Evolutionary conservation across 2,329 filamentous ascomycete species (phyloP).

Genomic region (Lecanicillium sp.): DNA sequence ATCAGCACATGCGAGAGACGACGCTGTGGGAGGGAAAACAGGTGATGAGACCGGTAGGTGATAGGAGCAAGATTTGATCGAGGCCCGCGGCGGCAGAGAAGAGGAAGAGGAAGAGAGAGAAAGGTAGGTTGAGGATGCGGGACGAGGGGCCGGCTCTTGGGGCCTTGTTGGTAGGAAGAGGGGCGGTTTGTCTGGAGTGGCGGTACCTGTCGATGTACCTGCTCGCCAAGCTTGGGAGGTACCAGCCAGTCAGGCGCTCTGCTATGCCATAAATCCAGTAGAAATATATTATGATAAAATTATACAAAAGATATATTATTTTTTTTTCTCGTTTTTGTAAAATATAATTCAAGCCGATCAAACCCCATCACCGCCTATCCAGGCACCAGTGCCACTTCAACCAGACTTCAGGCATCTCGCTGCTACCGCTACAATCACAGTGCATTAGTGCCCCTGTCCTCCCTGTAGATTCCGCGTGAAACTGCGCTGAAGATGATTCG

Average conservation of each 20-base stretch:
- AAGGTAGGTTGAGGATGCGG: not conserved
- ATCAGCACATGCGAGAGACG: constrained; percentile 3
- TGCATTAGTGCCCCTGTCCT: not conserved
- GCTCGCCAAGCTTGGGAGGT: too few species aligned
- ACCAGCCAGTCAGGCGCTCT: too few species aligned
- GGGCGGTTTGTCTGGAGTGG: not conserved
- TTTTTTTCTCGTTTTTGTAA: too few species aligned
- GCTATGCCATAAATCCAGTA: too few species aligned
- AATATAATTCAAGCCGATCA: too few species aligned
- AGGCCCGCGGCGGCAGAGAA: not conserved
- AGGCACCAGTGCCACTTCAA: not conserved
- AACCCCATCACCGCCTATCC: not conserved
- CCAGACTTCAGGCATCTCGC: not conserved
- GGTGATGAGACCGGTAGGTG: not conserved
- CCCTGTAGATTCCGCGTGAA: not conserved
- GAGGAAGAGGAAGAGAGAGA: not conserved
- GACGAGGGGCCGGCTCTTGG: not conserved
- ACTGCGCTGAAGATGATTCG: constrained; percentile 1
- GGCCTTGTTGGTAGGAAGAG: not conserved
- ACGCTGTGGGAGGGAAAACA: not conserved
- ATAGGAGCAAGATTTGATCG: not conserved
- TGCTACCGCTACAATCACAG: not conserved
- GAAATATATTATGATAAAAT: too few species aligned
- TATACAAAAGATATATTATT: too few species aligned
- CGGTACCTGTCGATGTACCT: too few species aligned